Evolutionary conservation across 495 filamentous ascomycete genomes (phyloP).

Genomic region (Annulohypoxylon maeteangense): DNA sequence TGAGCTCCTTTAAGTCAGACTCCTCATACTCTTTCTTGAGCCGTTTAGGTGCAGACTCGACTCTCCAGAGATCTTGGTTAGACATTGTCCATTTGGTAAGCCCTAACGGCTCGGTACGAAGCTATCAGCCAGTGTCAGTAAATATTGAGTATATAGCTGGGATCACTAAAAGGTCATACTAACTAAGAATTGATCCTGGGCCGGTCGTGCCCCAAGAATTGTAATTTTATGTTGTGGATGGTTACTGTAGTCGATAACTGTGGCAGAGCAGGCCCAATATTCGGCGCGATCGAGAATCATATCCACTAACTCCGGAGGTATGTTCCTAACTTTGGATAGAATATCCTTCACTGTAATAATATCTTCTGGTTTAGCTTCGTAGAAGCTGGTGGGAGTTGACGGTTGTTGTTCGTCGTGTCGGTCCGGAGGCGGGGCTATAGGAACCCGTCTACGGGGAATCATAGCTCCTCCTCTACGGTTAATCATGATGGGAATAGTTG

Average conservation of each 20-base stretch:
- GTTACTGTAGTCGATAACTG: constrained; percentile 37
- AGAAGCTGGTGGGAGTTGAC: constrained; percentile 17
- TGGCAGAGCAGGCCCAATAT: constrained; percentile 71
- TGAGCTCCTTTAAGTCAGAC: constrained; percentile 47
- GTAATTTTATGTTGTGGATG: constrained; percentile 5
- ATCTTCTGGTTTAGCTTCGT: constrained; percentile 54
- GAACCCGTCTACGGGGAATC: constrained; percentile 27
- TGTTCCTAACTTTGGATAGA: constrained; percentile 48
- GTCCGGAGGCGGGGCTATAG: constrained; percentile 11
- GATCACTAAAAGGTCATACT: constrained; percentile 1
- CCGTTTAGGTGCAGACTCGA: constrained; percentile 22
- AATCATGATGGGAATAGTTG: constrained; percentile 26
- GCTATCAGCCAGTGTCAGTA: constrained; percentile 40
- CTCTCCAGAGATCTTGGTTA: constrained; percentile 30
- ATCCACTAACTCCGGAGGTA: constrained; percentile 75
- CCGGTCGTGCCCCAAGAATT: constrained; percentile 24
- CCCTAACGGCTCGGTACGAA: constrained; percentile 57
- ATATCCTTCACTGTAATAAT: constrained; percentile 59
- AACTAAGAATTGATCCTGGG: constrained; percentile 55
- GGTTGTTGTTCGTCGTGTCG: constrained; percentile 6
- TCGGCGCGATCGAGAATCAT: constrained; percentile 73
- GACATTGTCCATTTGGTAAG: constrained; percentile 46
- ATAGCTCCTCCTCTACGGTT: constrained; percentile 32
- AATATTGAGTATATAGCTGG: background rate
- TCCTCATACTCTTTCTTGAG: constrained; percentile 47